Percentiles rank a stretch among this genome's conserved stretches.
These are phyloP conservation scores for Irpex lacteus DNA, from an alignment of 1,284 basidiomycete genomes.

Conservation along the genomic window DNA sequence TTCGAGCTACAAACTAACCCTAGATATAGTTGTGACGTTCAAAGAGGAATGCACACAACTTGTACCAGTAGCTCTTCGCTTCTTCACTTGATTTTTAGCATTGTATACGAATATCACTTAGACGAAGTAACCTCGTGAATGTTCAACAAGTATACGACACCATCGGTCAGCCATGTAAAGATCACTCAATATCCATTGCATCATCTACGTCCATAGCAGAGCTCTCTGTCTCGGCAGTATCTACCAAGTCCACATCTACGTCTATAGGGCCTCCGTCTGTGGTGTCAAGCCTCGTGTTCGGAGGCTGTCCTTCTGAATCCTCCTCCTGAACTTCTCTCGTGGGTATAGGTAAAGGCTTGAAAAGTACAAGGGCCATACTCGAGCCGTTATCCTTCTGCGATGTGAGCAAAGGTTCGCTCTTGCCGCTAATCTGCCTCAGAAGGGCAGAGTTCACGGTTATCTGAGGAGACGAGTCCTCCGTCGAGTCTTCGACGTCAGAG, in stretches of 20 bases:
- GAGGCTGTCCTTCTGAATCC: conserved; percentile 7
- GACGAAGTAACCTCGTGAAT: not conserved
- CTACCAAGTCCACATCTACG: not conserved
- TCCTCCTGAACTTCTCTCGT: conserved; percentile 20
- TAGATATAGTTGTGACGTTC: not conserved
- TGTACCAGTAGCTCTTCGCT: not conserved
- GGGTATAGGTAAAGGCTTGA: conserved; percentile 40
- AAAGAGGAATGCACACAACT: not conserved
- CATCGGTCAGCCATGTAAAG: not conserved
- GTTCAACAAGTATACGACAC: not conserved
- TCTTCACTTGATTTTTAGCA: not conserved
- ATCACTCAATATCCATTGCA: conserved; percentile 58
- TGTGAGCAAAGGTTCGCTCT: conserved; percentile 11
- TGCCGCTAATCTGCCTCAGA: conserved; percentile 36
- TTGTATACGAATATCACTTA: not conserved
- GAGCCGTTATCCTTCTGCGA: conserved; percentile 16
- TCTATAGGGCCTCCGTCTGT: not conserved
- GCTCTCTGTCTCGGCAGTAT: not conserved
- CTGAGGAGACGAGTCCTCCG: conserved; percentile 17
- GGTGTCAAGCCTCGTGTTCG: not conserved
- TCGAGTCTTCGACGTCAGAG: conserved; percentile 36
- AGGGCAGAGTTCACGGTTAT: conserved; percentile 44
- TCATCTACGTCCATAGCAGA: conserved; percentile 36
- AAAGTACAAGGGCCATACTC: conserved; percentile 58
- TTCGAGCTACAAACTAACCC: not conserved